Evolutionary conservation across 768 basidiomycete species (phyloP).

Genomic region (Russula dissimulans): DNA sequence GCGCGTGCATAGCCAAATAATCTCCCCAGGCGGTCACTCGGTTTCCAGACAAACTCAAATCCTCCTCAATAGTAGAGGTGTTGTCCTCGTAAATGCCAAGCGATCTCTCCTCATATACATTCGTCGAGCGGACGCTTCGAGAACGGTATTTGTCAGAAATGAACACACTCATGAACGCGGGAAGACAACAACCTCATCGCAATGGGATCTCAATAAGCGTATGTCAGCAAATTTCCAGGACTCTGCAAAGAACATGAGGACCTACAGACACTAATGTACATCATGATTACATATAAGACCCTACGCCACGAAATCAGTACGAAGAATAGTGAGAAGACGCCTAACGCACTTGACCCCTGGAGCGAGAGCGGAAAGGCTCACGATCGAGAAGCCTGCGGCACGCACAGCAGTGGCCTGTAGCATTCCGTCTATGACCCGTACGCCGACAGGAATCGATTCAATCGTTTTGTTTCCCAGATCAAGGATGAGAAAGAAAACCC

Average conservation of each 20-base stretch:
- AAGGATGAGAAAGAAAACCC: conserved; percentile 81
- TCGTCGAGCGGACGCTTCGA: conserved; percentile 79
- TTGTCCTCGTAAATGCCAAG: conserved; percentile 68
- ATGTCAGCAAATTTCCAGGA: conserved; percentile 1
- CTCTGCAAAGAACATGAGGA: conserved; percentile 20
- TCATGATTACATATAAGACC: conserved; percentile 86
- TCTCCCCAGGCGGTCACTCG: conserved; percentile 63
- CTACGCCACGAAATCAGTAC: conserved; percentile 30
- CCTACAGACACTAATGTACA: conserved; percentile 81
- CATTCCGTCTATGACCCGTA: conserved; percentile 62
- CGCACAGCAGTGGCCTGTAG: conserved; percentile 77
- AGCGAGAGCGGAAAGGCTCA: conserved; percentile 62
- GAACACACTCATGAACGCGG: neutral
- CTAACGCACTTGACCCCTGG: conserved; percentile 76
- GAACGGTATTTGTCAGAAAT: neutral
- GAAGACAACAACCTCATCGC: conserved; percentile 54
- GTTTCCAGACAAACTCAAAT: conserved; percentile 33
- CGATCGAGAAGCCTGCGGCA: conserved; percentile 79
- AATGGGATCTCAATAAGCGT: conserved; percentile 50
- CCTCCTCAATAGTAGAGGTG: conserved; percentile 26
- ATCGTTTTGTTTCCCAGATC: conserved; percentile 75
- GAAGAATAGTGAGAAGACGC: neutral
- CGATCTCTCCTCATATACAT: conserved; percentile 90
- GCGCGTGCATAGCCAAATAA: conserved; percentile 73
- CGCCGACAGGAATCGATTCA: conserved; percentile 56